Evolutionary conservation across 768 basidiomycete species (phyloP).

Genomic region (Trametes meyenii): DNA sequence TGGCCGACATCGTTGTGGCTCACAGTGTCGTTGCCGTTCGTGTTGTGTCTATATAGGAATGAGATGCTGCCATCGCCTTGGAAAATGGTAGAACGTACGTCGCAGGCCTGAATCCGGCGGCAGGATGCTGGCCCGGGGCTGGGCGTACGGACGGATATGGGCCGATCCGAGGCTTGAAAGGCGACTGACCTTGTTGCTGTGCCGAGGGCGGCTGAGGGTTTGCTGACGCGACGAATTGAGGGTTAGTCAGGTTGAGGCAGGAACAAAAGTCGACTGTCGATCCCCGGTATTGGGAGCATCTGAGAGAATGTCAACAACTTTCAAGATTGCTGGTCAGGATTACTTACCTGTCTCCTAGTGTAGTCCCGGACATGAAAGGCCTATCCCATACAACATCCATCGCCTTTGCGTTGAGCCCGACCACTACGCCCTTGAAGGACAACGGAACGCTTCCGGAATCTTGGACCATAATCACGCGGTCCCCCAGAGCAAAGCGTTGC

Average conservation of each 20-base stretch:
- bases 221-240: slow-evolving; percentile 82
- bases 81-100: slow-evolving; percentile 34
- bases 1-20: slow-evolving; percentile 27
- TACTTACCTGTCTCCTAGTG: slow-evolving; percentile 77
- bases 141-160: slow-evolving; percentile 65
- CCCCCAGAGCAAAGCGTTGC: slow-evolving; percentile 85
- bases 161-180: slow-evolving; percentile 71
- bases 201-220: slow-evolving; percentile 59
- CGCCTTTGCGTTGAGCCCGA: slow-evolving; percentile 82
- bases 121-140: slow-evolving; percentile 53
- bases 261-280: slow-evolving; percentile 85
- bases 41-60: slow-evolving; percentile 1
- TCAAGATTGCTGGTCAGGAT: neutral
- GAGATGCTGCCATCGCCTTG: neutral
- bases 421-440: slow-evolving; percentile 89
- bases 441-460: slow-evolving; percentile 93
- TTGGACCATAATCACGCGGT: slow-evolving; percentile 94
- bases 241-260: slow-evolving; percentile 85
- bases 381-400: slow-evolving; percentile 98
- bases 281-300: slow-evolving; percentile 92
- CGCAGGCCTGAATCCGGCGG: slow-evolving; percentile 68
- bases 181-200: slow-evolving; percentile 40
- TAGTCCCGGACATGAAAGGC: slow-evolving; percentile 91
- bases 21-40: slow-evolving; percentile 9
- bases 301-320: slow-evolving; percentile 34